Percentiles rank a stretch among this genome's conserved stretches.
phyloP scores from a whole-genome alignment of 805 yeast species.

The Lipomyces sp. region DNA sequence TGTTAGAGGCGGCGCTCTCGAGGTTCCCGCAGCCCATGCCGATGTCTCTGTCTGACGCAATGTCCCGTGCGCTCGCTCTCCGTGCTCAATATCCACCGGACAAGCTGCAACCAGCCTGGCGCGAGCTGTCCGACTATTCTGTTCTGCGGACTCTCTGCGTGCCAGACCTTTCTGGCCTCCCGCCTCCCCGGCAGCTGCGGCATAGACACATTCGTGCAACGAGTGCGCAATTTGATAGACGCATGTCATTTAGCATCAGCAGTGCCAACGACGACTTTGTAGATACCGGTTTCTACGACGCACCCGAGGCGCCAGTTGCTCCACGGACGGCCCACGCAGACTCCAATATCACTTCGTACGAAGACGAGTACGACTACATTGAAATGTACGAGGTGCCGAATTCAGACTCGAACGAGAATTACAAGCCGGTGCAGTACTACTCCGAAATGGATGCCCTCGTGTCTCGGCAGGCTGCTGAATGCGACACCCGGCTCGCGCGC shows the following conservation, averaged over 20 bases:
- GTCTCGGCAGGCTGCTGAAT: neutral
- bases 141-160: constrained; percentile 34
- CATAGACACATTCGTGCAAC: neutral
- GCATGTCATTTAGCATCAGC: neutral
- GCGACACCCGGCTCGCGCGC: neutral
- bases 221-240: neutral
- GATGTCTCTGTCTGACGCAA: constrained; percentile 26
- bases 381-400: constrained; percentile 17
- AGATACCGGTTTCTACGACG: neutral
- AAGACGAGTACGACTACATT: constrained; percentile 21
- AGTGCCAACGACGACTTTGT: neutral
- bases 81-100: constrained; percentile 29
- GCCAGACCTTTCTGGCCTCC: neutral
- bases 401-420: constrained; percentile 8
- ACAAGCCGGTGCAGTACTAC: neutral
- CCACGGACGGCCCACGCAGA: neutral
- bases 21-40: constrained; percentile 32
- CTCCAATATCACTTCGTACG: neutral
- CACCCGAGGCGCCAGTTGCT: neutral
- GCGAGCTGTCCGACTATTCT: constrained; percentile 35
- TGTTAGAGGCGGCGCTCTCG: constrained; percentile 43
- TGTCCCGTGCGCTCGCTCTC: constrained; percentile 29
- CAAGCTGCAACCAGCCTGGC: constrained; percentile 29
- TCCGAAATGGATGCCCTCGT: too few species aligned
- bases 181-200: neutral